Evolutionary conservation across 2,329 filamentous ascomycete genomes (phyloP).

Genomic region (Cladorrhinum sp.): DNA sequence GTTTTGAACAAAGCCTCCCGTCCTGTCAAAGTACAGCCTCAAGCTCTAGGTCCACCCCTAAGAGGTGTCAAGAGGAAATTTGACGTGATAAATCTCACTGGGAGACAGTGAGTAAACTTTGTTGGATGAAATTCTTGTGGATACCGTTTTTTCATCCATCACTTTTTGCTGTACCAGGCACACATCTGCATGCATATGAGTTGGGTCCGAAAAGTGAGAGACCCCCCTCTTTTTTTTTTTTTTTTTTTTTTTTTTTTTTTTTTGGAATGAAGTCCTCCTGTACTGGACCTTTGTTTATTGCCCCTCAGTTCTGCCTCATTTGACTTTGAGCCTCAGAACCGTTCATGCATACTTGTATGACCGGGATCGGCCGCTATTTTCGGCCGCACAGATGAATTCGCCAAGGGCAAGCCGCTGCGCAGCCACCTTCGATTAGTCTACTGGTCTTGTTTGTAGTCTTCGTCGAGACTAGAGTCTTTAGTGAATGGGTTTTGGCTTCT

Average conservation of each 20-base stretch:
- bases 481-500: neutral
- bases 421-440: neutral
- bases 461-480: neutral
- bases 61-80: slow-evolving; percentile 1
- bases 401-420: neutral
- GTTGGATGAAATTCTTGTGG: neutral
- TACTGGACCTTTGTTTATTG: neutral
- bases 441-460: neutral
- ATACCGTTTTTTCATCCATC: too few relatives aligned
- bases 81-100: slow-evolving; percentile 20
- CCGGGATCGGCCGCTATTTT: neutral
- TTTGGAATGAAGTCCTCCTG: too few relatives aligned
- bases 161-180: too few relatives aligned
- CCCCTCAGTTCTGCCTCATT: neutral
- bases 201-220: neutral
- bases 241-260: too few relatives aligned
- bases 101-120: neutral
- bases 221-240: too few relatives aligned
- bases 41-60: neutral
- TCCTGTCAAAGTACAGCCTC: slow-evolving; percentile 3
- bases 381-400: neutral
- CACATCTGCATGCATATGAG: neutral
- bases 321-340: neutral
- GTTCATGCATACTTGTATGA: neutral
- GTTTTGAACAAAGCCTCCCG: neutral